These are phyloP conservation scores for Clonostachys sp. DNA, from an alignment of 2,329 filamentous ascomycete genomes.

Conservation along the genomic window DNA sequence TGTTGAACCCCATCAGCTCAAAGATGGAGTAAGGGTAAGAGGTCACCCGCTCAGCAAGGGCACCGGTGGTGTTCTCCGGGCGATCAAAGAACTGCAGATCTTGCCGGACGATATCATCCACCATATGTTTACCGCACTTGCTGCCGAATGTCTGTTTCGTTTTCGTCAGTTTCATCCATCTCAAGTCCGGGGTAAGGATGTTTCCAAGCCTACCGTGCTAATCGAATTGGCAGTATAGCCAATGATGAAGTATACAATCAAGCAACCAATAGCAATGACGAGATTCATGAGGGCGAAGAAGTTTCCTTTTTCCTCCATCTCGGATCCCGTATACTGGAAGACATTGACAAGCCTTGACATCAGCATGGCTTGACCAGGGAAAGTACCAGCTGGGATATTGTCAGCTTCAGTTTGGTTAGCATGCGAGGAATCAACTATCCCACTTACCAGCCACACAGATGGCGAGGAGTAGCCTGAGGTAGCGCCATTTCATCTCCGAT, in stretches of 20 bases:
- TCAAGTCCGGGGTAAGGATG: no score
- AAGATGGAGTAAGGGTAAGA: conserved; percentile 77
- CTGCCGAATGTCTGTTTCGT: conserved; percentile 43
- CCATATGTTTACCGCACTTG: conserved; percentile 75
- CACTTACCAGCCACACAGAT: no score
- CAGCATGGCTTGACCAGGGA: conserved; percentile 68
- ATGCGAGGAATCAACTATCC: no score
- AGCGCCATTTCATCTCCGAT: no score
- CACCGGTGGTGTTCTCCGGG: conserved; percentile 84
- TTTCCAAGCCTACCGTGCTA: conserved; percentile 15
- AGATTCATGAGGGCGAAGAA: conserved; percentile 91
- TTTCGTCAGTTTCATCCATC: no score
- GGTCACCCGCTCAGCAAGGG: conserved; percentile 83
- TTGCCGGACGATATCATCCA: conserved; percentile 84
- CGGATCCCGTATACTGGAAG: conserved; percentile 38
- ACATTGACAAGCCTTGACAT: conserved; percentile 82
- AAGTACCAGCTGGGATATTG: no score
- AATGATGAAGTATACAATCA: conserved; percentile 64
- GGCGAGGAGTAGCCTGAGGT: no score
- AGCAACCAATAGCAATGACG: conserved; percentile 72
- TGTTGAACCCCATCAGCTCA: conserved; percentile 81
- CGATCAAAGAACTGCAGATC: conserved; percentile 89
- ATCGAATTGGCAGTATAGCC: conserved; percentile 65
- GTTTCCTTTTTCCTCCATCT: conserved; percentile 65
- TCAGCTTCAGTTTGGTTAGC: no score